Percentiles rank a stretch among this genome's conserved stretches.
Conservation (phyloP, 768 basidiomycete species). For the Suillus lakei region DNA sequence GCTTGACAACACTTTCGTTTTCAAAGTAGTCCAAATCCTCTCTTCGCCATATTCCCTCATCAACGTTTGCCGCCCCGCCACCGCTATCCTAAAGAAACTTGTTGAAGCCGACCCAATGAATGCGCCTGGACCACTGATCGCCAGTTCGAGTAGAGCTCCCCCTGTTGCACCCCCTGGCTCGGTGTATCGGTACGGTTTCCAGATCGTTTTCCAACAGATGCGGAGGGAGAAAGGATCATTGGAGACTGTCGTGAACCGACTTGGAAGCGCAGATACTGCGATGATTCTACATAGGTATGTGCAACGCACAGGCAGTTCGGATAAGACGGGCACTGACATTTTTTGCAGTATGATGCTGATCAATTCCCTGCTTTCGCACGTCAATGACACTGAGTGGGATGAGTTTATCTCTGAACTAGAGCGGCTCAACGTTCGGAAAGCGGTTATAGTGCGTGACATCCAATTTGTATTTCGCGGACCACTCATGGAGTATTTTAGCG, state of each 20-base stretch:
- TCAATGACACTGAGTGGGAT: slow-evolving; percentile 78
- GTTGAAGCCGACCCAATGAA: slow-evolving; percentile 84
- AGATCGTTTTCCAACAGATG: slow-evolving; percentile 83
- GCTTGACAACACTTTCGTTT: slow-evolving; percentile 75
- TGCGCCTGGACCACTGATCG: slow-evolving; percentile 59
- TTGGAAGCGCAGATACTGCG: slow-evolving; percentile 83
- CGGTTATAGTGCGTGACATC: slow-evolving; percentile 68
- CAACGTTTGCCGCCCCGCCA: slow-evolving; percentile 92
- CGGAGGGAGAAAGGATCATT: slow-evolving; percentile 69
- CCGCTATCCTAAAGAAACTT: slow-evolving; percentile 86
- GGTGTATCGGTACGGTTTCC: slow-evolving; percentile 84
- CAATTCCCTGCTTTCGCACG: slow-evolving; percentile 82
- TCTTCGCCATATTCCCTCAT: slow-evolving; percentile 77
- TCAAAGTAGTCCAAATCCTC: slow-evolving; percentile 77
- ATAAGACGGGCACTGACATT: not conserved
- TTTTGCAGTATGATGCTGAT: slow-evolving; percentile 83
- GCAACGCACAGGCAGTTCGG: not conserved
- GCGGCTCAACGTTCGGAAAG: slow-evolving; percentile 76
- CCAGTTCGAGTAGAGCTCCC: slow-evolving; percentile 63
- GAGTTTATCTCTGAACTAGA: slow-evolving; percentile 80
- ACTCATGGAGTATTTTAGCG: slow-evolving; percentile 49
- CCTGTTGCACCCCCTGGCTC: slow-evolving; percentile 66
- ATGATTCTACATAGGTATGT: slow-evolving; percentile 82
- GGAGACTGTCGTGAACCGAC: slow-evolving; percentile 79
- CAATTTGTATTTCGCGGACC: slow-evolving; percentile 5